Evolutionary conservation across 169 alveolate genomes (phyloP).

Genomic region (Plasmodium yoelii): DNA sequence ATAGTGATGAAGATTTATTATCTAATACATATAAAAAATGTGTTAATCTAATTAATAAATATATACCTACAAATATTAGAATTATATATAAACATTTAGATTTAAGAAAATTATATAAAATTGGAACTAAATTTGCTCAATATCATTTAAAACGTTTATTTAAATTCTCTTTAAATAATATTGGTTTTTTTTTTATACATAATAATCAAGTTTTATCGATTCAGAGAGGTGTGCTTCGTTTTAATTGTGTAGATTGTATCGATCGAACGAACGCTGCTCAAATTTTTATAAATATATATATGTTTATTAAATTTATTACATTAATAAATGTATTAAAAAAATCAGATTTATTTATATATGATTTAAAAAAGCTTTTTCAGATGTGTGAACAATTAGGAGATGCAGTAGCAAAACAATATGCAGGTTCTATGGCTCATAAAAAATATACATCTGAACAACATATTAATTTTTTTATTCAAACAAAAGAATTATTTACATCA

Average conservation of each 20-base stretch:
- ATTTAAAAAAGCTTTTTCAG: constrained; percentile 62
- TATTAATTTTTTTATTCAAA: constrained; percentile 75
- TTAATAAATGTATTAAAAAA: constrained; percentile 46
- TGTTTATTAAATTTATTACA: constrained; percentile 73
- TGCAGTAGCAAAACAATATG: constrained; percentile 84
- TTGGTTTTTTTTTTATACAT: constrained; percentile 64
- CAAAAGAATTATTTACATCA: constrained; percentile 82
- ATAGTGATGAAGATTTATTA: constrained; percentile 78
- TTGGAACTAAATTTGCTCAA: constrained; percentile 60
- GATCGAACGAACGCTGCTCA: constrained; percentile 97
- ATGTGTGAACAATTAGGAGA: constrained; percentile 84
- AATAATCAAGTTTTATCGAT: constrained; percentile 13
- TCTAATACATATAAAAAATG: constrained; percentile 70
- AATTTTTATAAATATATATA: constrained; percentile 74
- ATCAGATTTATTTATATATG: constrained; percentile 31
- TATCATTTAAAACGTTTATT: constrained; percentile 76
- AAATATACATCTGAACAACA: constrained; percentile 80
- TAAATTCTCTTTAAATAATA: constrained; percentile 18
- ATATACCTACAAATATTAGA: constrained; percentile 73
- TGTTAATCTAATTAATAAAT: constrained; percentile 66
- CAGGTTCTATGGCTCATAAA: constrained; percentile 85
- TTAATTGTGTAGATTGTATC: constrained; percentile 98
- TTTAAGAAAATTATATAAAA: constrained; percentile 75
- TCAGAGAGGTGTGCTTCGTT: constrained; percentile 95
- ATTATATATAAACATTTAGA: constrained; percentile 76